Base-by-base conservation (phyloP, 2,329 filamentous ascomycete species). In the Trichoderma sp. region DNA sequence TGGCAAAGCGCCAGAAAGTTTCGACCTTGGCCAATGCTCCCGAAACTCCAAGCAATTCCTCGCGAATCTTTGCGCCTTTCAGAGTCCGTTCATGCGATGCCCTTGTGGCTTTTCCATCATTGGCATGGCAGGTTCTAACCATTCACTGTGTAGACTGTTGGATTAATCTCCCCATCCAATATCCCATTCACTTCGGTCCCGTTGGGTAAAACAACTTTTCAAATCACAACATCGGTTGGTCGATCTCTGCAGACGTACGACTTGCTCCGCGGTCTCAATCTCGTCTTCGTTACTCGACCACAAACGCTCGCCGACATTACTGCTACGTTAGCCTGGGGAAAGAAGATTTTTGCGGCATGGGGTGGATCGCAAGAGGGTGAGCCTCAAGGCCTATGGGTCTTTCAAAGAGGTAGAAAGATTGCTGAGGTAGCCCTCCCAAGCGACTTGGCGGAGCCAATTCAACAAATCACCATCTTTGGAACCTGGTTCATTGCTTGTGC, bases 211-310 rank as follows among this genome's bases (percentile, higher is more conserved):
- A 95, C 93, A 0, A 97, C 94, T 4, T 99, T 97, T 77, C 96
- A 99, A 79, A 93, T 99, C 79, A 98, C 96, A 39, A 99, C 96
- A 34, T 98, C 93, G 0, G 92, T 96, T 71, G 96, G 95, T 71
- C 88, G 90, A 75, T 93, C 91, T 69, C 86, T 99, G 58, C 96
- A 99, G 81, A 99, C 96, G 0, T 99, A 99, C 82, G 96, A 99
- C 78, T 83, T 99, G 71, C 93, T 91, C 79, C 89, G 90, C 75
- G 95, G 95, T 58, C 86, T 99, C 70, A 95, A 96, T 75, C 88
- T 99, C 60, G 89, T 98, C 75, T 99, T 99, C 80, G 87, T 99
- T 70, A 97, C 93, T 24, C 87, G 94, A 63, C 96, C 96, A 1
- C 92, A 97, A 79, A 97, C 94, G 0, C 94, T 94, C 1, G 87